phyloP scores from a whole-genome alignment of 2,329 filamentous ascomycete species.

The Cladosporium sphaerospermum region DNA sequence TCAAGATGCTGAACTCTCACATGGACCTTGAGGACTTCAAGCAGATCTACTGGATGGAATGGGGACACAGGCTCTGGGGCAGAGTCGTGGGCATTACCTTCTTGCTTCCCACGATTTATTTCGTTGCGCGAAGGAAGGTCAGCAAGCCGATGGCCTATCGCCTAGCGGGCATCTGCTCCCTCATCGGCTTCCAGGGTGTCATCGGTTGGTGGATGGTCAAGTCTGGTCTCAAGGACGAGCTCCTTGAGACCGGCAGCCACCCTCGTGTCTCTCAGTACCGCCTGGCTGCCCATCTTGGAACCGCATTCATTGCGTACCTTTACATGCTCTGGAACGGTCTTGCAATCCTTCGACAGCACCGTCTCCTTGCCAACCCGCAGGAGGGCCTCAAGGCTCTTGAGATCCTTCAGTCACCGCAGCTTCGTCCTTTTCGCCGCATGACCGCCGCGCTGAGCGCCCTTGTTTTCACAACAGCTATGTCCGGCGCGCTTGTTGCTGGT shows the following conservation, averaged over 20 bases:
- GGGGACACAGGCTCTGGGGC: conserved; percentile 92
- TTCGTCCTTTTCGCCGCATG: conserved; percentile 67
- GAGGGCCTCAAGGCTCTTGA: conserved; percentile 50
- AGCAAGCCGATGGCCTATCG: conserved; percentile 70
- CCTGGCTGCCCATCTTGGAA: conserved; percentile 78
- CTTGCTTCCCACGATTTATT: conserved; percentile 80
- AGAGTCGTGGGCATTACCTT: conserved; percentile 86
- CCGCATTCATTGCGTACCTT: conserved; percentile 87
- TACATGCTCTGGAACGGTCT: conserved; percentile 92
- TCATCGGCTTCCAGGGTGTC: conserved; percentile 92
- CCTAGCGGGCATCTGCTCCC: conserved; percentile 72
- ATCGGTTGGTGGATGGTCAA: conserved; percentile 99
- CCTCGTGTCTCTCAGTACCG: conserved; percentile 94
- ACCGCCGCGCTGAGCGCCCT: conserved; percentile 65
- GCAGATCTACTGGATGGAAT: conserved; percentile 99
- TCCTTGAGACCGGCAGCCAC: conserved; percentile 84
- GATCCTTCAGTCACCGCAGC: conserved; percentile 58
- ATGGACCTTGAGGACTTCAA: conserved; percentile 96
- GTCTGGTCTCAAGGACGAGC: conserved; percentile 87
- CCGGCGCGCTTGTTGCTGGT: conserved; percentile 86
- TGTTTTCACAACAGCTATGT: conserved; percentile 86
- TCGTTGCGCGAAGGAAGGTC: conserved; percentile 73
- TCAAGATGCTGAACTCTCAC: conserved; percentile 80
- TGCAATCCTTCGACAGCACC: conserved; percentile 70
- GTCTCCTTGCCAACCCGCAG: conserved; percentile 61